These are phyloP conservation scores for Kuraishia hungarica DNA, from an alignment of 805 yeast genomes.

Conservation along the genomic window DNA sequence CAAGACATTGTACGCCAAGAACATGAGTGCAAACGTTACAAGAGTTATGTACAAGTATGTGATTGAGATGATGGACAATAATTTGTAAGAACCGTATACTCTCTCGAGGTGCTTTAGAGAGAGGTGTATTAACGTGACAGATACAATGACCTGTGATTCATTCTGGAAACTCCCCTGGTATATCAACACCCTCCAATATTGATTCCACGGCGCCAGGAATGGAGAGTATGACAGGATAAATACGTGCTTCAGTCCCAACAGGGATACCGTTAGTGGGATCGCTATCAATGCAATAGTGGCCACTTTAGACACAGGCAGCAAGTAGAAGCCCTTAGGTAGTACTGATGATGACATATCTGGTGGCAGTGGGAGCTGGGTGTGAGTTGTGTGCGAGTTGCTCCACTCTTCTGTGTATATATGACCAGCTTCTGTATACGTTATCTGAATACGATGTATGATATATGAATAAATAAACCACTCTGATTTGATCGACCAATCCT, in stretches of 20 bases:
- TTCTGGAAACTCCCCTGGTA: constrained; percentile 47
- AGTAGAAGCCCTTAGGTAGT: constrained; percentile 21
- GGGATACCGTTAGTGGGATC: constrained; percentile 31
- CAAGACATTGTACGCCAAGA: constrained; percentile 17
- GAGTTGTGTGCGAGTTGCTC: no score
- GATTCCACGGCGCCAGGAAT: constrained; percentile 42
- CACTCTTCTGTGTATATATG: background rate
- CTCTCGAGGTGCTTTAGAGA: constrained; percentile 50
- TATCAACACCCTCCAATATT: constrained; percentile 45
- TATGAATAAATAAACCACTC: no score
- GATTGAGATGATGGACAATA: constrained; percentile 35
- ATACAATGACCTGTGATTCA: constrained; percentile 47
- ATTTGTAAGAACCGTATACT: constrained; percentile 46
- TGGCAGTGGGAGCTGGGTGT: background rate
- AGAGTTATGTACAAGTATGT: constrained; percentile 39
- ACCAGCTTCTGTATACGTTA: background rate
- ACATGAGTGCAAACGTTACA: constrained; percentile 25
- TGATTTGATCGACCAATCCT: no score
- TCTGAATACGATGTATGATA: no score
- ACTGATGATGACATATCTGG: constrained; percentile 14
- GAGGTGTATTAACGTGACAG: constrained; percentile 35
- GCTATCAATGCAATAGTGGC: constrained; percentile 26
- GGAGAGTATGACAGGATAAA: constrained; percentile 41
- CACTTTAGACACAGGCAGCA: constrained; percentile 30
- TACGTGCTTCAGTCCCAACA: constrained; percentile 33